Evolutionary conservation across 106 monocot genomes (phyloP), one percentile per base, ranked within the genome.

Genomic region (Dactylorhiza incarnata): DNA sequence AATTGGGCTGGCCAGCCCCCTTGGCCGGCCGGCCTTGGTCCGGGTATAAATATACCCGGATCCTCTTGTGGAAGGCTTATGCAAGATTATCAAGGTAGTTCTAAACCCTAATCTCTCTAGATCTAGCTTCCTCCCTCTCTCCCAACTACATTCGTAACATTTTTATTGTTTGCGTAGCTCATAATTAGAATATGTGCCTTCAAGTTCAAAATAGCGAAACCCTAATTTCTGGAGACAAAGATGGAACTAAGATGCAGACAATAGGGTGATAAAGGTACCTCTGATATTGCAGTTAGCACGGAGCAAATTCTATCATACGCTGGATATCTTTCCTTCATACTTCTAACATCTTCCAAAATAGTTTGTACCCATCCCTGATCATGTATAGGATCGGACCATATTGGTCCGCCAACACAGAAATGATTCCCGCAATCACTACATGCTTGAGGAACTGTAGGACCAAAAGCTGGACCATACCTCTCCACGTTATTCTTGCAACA

Each of bases 361-460:
- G 91, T 89, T 22, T 78, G 68, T 23, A 87, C 89, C 91, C 95
- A 95, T 53, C 87, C 87, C 73, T 89, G 89, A 49, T 95, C 95
- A 75, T 95, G 95, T 48, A 95, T 95, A 23, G 95, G 91, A 61
- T 91, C 91, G 70, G 91, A 89, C 95, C 95, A 95, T 76, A 95
- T 95, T 9, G 95, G 95, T 15, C 95, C 95, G 68, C 95, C 95
- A 87, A 95, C 89, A 53, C 89, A 85, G 73, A 89, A 89, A 77
- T 81, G 87, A 78, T 95, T 95, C 22, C 91, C 89, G n/a, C 95
- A 95, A 44, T 91, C 85, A 29, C 80, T 79, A 49, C 91, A 95
- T 68, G 81, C 95, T 84, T 89, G 89, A 66, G 91, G 85, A 77
- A 95, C 91, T 26, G 78, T 77, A 62, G 95, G 95, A 76, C 95